Evolutionary conservation across 2,329 filamentous ascomycete species (phyloP).

Genomic region (Paraphoma sp.): DNA sequence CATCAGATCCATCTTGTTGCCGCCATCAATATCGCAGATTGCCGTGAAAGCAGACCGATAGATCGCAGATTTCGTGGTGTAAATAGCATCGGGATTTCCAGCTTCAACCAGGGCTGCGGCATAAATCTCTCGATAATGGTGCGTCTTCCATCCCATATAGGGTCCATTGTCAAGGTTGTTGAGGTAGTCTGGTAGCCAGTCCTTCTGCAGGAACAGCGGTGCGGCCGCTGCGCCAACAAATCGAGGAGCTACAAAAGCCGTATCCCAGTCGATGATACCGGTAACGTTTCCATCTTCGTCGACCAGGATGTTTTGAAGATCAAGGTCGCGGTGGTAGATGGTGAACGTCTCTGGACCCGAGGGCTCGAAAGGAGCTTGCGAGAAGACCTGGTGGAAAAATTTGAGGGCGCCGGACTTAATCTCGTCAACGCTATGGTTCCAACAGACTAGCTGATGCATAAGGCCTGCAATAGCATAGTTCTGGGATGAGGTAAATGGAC

Average conservation of each 20-base stretch:
- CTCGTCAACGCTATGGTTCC: too few species aligned
- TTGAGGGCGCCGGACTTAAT: background rate
- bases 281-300: slow-evolving; percentile 12
- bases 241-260: background rate
- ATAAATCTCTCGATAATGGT: slow-evolving; percentile 15
- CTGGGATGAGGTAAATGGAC: too few species aligned
- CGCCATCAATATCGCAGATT: background rate
- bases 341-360: slow-evolving; percentile 13
- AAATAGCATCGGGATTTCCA: slow-evolving; percentile 11
- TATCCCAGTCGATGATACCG: slow-evolving; percentile 17
- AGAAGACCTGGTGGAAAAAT: background rate
- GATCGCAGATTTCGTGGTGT: slow-evolving; percentile 5
- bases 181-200: slow-evolving; percentile 1
- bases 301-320: slow-evolving; percentile 22
- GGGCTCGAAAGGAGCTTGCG: background rate
- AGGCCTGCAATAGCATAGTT: too few species aligned
- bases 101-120: slow-evolving; percentile 12
- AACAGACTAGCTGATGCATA: too few species aligned
- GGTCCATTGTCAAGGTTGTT: background rate
- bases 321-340: slow-evolving; percentile 17
- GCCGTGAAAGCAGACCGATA: slow-evolving; percentile 1
- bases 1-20: background rate
- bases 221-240: background rate
- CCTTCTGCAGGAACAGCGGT: background rate
- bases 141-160: slow-evolving; percentile 1